Evolutionary conservation across 768 basidiomycete species (phyloP).

Genomic region (Vishniacozyma victoriae): DNA sequence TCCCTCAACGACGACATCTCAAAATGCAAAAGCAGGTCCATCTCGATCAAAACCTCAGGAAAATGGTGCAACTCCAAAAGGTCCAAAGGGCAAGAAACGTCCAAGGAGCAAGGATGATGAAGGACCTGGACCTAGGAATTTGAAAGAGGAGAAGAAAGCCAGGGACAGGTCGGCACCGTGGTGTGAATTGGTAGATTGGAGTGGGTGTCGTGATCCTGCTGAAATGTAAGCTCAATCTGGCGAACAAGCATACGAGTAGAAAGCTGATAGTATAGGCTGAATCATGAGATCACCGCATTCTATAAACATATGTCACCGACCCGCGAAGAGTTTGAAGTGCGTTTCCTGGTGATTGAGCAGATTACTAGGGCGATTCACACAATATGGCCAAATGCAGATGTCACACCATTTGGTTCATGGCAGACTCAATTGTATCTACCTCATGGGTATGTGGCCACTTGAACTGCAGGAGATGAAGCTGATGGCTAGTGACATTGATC

Average conservation of each 20-base stretch:
- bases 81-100: slow-evolving; percentile 53
- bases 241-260: background rate
- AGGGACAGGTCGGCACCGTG: slow-evolving; percentile 54
- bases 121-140: slow-evolving; percentile 53
- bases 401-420: slow-evolving; percentile 85
- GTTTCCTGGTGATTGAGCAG: slow-evolving; percentile 63
- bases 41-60: no score
- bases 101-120: slow-evolving; percentile 52
- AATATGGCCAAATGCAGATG: slow-evolving; percentile 71
- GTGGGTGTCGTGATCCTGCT: slow-evolving; percentile 66
- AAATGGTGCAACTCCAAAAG: no score
- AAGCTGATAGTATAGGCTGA: slow-evolving; percentile 53
- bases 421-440: slow-evolving; percentile 92
- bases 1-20: no score
- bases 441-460: slow-evolving; percentile 60
- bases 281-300: slow-evolving; percentile 79
- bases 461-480: background rate
- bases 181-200: slow-evolving; percentile 66
- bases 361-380: slow-evolving; percentile 62
- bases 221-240: slow-evolving; percentile 57
- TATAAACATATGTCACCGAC: slow-evolving; percentile 82
- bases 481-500: slow-evolving; percentile 75
- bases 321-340: slow-evolving; percentile 74
- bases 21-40: slow-evolving; percentile 9
- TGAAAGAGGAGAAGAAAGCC: slow-evolving; percentile 55